These are phyloP conservation scores for Neophaeococcomyces mojaviensis DNA, from an alignment of 2,329 filamentous ascomycete genomes.

Conservation along the genomic window DNA sequence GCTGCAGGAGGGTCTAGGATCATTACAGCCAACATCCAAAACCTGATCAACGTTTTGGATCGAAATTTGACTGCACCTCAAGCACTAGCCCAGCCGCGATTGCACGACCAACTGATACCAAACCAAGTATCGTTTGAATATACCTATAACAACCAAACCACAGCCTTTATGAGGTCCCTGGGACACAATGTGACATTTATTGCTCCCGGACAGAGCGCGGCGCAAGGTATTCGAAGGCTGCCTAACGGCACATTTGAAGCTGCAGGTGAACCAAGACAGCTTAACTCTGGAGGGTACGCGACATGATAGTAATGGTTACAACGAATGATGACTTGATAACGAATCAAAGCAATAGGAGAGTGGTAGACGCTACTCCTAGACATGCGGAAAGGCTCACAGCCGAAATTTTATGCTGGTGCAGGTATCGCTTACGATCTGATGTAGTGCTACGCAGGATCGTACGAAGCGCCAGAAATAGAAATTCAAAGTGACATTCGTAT, in stretches of 20 bases:
- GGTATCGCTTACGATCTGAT: no score
- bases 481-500: no score
- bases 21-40: slow-evolving; percentile 70
- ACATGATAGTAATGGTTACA: slow-evolving; percentile 30
- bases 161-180: slow-evolving; percentile 52
- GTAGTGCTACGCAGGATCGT: no score
- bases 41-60: slow-evolving; percentile 65
- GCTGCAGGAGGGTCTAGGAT: slow-evolving; percentile 77
- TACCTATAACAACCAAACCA: slow-evolving; percentile 57
- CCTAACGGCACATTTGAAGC: slow-evolving; percentile 67
- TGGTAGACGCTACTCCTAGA: no score
- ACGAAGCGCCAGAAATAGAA: no score
- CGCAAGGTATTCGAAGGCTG: slow-evolving; percentile 60
- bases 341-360: no score
- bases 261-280: slow-evolving; percentile 67
- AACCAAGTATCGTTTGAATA: slow-evolving; percentile 62
- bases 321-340: no score
- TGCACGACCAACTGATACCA: slow-evolving; percentile 78
- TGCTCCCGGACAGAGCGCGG: slow-evolving; percentile 55
- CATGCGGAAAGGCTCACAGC: no score
- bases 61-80: slow-evolving; percentile 51
- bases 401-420: no score
- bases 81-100: slow-evolving; percentile 58
- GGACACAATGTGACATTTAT: slow-evolving; percentile 70
- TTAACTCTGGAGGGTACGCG: slow-evolving; percentile 59